phyloP scores from a whole-genome alignment of 2,329 filamentous ascomycete species.

The Diaporthe helianthi region DNA sequence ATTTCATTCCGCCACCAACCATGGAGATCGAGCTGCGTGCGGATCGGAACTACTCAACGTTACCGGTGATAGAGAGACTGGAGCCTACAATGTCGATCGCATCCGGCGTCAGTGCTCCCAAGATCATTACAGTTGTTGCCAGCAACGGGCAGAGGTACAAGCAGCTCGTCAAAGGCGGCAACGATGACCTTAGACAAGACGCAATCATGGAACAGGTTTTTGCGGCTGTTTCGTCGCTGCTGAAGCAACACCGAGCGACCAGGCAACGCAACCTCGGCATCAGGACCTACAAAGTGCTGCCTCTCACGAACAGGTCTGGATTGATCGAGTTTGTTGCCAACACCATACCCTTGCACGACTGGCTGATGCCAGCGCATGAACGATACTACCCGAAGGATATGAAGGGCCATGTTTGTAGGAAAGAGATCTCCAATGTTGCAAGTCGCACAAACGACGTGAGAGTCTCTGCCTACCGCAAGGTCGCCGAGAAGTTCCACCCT shows the following conservation, averaged over 20 bases:
- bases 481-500: constrained; percentile 84
- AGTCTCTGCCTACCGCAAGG: constrained; percentile 76
- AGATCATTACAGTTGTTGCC: constrained; percentile 84
- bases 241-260: constrained; percentile 85
- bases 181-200: constrained; percentile 95
- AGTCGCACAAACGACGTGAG: constrained; percentile 73
- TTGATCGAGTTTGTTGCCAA: constrained; percentile 97
- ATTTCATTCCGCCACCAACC: constrained; percentile 85
- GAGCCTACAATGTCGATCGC: constrained; percentile 83
- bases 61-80: constrained; percentile 78
- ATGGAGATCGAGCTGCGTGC: constrained; percentile 80
- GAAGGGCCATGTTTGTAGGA: constrained; percentile 77
- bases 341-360: constrained; percentile 91
- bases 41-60: constrained; percentile 75
- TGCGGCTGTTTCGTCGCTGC: constrained; percentile 87
- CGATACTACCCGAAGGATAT: constrained; percentile 85
- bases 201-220: constrained; percentile 99
- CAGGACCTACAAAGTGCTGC: constrained; percentile 95
- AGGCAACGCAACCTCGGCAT: constrained; percentile 89
- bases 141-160: constrained; percentile 83
- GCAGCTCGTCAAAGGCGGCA: constrained; percentile 93
- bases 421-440: constrained; percentile 78
- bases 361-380: constrained; percentile 88
- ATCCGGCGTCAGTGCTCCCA: constrained; percentile 89
- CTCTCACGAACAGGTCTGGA: constrained; percentile 82